Evolutionary conservation across 192 early-diverging fungal species (phyloP).

Genomic region (Thamnidium elegans): DNA sequence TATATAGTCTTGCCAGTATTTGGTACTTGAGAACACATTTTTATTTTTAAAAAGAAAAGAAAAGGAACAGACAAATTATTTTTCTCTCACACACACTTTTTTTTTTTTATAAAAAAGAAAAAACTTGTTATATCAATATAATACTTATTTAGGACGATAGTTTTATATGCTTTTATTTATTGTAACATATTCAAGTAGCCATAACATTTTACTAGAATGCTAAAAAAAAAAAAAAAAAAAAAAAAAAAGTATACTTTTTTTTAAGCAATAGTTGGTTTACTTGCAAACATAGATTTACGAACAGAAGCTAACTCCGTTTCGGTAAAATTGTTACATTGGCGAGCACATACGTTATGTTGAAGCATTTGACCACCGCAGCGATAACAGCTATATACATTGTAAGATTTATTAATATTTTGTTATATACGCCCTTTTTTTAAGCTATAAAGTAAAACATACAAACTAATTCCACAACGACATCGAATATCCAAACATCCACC

Average conservation of each 20-base stretch:
- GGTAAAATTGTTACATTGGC: neutral
- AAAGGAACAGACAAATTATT: conserved; percentile 1
- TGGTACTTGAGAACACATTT: no score
- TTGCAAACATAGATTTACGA: neutral
- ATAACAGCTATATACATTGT: conserved; percentile 5
- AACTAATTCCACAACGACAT: conserved; percentile 1
- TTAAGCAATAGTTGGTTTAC: no score
- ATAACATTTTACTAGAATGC: no score
- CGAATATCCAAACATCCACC: neutral
- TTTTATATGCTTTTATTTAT: no score
- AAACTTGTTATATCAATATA: neutral
- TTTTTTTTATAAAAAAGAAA: neutral
- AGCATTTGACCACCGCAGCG: neutral
- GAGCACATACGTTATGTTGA: neutral
- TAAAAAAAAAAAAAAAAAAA: no score
- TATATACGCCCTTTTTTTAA: neutral
- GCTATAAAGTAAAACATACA: conserved; percentile 4
- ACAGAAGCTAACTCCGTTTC: neutral
- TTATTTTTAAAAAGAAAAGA: no score
- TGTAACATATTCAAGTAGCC: no score
- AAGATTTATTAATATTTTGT: no score
- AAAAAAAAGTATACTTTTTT: no score
- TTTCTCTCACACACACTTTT: conserved; percentile 5
- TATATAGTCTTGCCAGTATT: no score
- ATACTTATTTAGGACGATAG: no score